Evolutionary conservation across 208 protist species (phyloP), one percentile per base, ranked within the genome.

Genomic region (Trypanosoma congolense): DNA sequence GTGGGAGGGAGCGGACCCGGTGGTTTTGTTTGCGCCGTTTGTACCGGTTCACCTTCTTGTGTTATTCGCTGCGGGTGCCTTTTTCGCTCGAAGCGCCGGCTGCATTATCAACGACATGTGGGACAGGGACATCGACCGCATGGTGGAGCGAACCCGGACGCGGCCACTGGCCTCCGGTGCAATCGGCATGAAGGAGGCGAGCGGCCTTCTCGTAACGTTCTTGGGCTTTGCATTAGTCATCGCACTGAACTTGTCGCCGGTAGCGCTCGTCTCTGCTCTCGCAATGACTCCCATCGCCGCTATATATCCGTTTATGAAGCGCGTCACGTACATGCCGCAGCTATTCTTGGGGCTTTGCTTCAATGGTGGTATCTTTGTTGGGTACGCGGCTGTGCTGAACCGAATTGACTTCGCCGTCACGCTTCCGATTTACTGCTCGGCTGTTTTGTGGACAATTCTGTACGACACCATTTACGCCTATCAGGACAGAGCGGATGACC

Each of bases 51-150:
- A 94, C 53, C 65, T 90, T n/a, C 36, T 62, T 12, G 22, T 88
- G 4, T 66, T 71, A 46, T 92, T 92, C 45, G 24, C 75, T 2
- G 30, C 72, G n/a, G 83, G 80, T 1, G 77, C 83, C 1, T 94
- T 87, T 58, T 60, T 87, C 19, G 87, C 89, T 80, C 87, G 87
- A 10, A 83, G 80, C 42, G 82, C 67, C 4, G 87, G 83, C 9
- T 93, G 83, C 64, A 77, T 93, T 50, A 77, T 91, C 12, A 90
- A 90, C 41, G 86, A 93, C 59, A 85, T 87, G 82, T 87, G 74
- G 70, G 86, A 93, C 65, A 58, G 82, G 31, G 67, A 82, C 47
- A 81, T 87, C 64, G 83, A 90, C 43, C 65, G 72, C 38, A 54
- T 78, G 67, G 80, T 90, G 43, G 81, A 84, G 67, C 76, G 82